Evolutionary conservation across 108 stramenopile genomes (phyloP), one percentile per base, ranked within the genome.

Genomic region (Cylindrotheca fusiformis): DNA sequence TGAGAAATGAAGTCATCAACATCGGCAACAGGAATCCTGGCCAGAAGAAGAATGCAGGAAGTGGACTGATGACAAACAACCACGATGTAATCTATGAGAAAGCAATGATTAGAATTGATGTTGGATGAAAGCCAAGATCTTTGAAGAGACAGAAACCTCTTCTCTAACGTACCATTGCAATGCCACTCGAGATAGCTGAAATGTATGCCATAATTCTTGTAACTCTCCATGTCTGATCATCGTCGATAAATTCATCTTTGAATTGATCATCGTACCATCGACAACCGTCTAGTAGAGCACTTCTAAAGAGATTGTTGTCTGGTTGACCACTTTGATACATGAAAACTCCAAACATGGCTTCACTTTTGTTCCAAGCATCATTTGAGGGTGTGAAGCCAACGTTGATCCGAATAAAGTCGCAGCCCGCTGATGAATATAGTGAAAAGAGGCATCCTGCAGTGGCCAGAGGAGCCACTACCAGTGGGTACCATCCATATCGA

Each of bases 401-500:
- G 28, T 91, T 67, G 59, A 91, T 65, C 19, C 82, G 69, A 26
- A 87, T 68, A 52, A 91, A 91, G 31, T 86, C 76, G 53, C 90
- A 91, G 0, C 83, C 83, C 18, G 64, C 50, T 4, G 85, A 69
- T 32, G 80, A 74, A 53, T 88, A 91, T 19, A 88, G 32, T 20
- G 85, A 85, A n/a, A 87, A 36, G 26, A 91, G 47, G 18, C 58
- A 82, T 0, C 76, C 84, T 48, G 67, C 63, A 20, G 87, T 86
- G 24, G 88, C 59, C 2, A 91, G 44, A 0, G 86, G 85, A 22
- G 86, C 85, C 21, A 91, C 72, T 31, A 84, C 58, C n/a, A 91
- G 53, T 1, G 90, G 90, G 71, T 85, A 86, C 69, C 78, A 84
- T 4, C 90, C 90, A 73, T 83, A 86, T 26, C 85, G 71, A 46